Conservation (phyloP, 371 early-diverging fungal genomes). For the Mortierella polycephala region DNA sequence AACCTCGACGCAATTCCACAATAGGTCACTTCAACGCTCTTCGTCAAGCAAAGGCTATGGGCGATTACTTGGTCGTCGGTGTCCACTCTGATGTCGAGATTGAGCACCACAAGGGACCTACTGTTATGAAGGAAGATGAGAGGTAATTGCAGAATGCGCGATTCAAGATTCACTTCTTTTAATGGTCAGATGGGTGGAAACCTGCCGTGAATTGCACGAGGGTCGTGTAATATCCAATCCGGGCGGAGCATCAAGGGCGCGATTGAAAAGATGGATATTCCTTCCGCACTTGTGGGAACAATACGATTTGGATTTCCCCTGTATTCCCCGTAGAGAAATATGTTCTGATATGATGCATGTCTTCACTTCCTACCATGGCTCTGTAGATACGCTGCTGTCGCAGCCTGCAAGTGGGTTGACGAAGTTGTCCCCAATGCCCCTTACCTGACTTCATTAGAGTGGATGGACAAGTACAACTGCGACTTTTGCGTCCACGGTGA, state of each 20-base stretch:
- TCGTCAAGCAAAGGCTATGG: conserved; percentile 94
- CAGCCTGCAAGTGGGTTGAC: conserved; percentile 97
- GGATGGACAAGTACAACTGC: conserved; percentile 83
- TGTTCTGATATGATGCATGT: no score
- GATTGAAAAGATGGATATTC: not conserved
- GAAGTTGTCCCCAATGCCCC: conserved; percentile 94
- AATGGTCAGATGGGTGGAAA: no score
- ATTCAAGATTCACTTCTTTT: no score
- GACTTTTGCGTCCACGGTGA: conserved; percentile 97
- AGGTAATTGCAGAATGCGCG: conserved; percentile 59
- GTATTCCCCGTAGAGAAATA: no score
- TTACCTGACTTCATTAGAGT: conserved; percentile 88
- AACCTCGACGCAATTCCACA: not conserved
- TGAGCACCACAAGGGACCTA: conserved; percentile 92
- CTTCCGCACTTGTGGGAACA: no score
- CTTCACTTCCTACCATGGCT: not conserved
- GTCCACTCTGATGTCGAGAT: conserved; percentile 96
- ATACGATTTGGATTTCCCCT: no score
- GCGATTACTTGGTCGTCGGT: conserved; percentile 94
- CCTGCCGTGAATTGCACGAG: no score
- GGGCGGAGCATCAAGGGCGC: not conserved
- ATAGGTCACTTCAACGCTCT: conserved; percentile 96
- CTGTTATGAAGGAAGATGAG: conserved; percentile 96
- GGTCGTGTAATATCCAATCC: no score
- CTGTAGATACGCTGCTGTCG: conserved; percentile 88